Evolutionary conservation across 768 basidiomycete species (phyloP).

Genomic region (Suillus subaureus): DNA sequence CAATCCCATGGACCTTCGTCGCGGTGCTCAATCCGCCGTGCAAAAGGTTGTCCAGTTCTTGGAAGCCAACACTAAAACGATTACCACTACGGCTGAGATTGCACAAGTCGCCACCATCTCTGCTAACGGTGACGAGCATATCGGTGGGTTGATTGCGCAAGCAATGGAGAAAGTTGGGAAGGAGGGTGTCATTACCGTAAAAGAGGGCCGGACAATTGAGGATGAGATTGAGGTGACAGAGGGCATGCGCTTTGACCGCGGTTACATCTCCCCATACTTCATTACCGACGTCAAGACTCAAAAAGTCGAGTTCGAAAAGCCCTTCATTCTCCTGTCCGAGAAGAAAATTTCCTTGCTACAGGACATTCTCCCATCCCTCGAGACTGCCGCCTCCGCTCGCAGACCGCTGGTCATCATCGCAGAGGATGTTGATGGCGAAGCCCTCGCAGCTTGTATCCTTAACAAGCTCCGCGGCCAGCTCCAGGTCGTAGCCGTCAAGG

Average conservation of each 20-base stretch:
- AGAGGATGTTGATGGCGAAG: conserved; percentile 97
- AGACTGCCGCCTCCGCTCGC: conserved; percentile 75
- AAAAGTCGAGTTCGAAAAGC: conserved; percentile 97
- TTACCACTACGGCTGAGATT: conserved; percentile 97
- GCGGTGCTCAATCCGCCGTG: conserved; percentile 96
- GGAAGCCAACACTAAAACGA: conserved; percentile 83
- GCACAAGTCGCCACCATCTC: conserved; percentile 99
- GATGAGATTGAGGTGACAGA: conserved; percentile 99
- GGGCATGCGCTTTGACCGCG: conserved; percentile 99
- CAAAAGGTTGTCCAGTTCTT: conserved; percentile 93
- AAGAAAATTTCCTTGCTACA: conserved; percentile 97
- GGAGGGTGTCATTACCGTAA: conserved; percentile 99
- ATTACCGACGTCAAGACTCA: conserved; percentile 97
- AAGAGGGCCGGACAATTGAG: conserved; percentile 97
- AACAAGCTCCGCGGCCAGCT: conserved; percentile 99
- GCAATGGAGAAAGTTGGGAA: conserved; percentile 99
- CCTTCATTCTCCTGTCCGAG: conserved; percentile 89
- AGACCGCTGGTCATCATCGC: conserved; percentile 96
- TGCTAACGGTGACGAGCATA: conserved; percentile 78
- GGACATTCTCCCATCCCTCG: conserved; percentile 93
- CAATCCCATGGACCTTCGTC: conserved; percentile 99
- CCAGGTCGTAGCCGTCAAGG: conserved; percentile 92
- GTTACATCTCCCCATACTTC: conserved; percentile 97
- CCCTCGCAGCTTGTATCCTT: conserved; percentile 95
- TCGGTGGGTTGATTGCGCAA: conserved; percentile 94